Conservation (phyloP, 371 early-diverging fungal genomes). For the Mucor plumbeus region DNA sequence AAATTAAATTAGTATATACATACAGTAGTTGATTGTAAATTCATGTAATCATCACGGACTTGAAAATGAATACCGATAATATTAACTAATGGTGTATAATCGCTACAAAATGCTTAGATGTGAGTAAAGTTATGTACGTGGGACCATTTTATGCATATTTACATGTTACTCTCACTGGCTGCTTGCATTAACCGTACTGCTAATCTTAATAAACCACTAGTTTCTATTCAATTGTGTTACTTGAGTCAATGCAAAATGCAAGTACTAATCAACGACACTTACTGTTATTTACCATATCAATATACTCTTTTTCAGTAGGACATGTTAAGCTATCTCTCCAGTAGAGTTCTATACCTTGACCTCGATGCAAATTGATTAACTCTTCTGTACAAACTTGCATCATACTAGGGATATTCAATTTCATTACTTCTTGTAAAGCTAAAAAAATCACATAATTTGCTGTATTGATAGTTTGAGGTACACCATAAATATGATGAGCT, state of each 20-base stretch:
- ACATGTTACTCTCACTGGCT: conserved; percentile 58
- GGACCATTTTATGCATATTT: conserved; percentile 20
- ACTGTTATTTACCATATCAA: conserved; percentile 93
- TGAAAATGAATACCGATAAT: conserved; percentile 93
- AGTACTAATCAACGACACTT: conserved; percentile 51
- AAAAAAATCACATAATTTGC: conserved; percentile 96
- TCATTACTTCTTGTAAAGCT: conserved; percentile 79
- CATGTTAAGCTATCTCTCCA: conserved; percentile 76
- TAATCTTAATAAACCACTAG: conserved; percentile 93
- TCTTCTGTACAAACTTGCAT: conserved; percentile 90
- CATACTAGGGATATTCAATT: conserved; percentile 70
- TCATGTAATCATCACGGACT: conserved; percentile 96
- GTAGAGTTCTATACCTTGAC: conserved; percentile 95
- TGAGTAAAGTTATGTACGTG: conserved; percentile 4
- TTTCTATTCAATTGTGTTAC: conserved; percentile 63
- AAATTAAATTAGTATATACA: not conserved
- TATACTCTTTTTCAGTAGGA: conserved; percentile 84
- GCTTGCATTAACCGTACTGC: conserved; percentile 92
- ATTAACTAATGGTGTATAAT: conserved; percentile 84
- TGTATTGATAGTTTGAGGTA: conserved; percentile 90
- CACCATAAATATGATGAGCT: conserved; percentile 94
- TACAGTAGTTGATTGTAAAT: conserved; percentile 83
- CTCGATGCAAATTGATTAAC: conserved; percentile 87
- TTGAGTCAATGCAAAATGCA: conserved; percentile 1
- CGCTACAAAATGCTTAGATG: conserved; percentile 33